Evolutionary conservation across 75 land plant species (phyloP).

Genomic region (Selaginella moellendorffii): DNA sequence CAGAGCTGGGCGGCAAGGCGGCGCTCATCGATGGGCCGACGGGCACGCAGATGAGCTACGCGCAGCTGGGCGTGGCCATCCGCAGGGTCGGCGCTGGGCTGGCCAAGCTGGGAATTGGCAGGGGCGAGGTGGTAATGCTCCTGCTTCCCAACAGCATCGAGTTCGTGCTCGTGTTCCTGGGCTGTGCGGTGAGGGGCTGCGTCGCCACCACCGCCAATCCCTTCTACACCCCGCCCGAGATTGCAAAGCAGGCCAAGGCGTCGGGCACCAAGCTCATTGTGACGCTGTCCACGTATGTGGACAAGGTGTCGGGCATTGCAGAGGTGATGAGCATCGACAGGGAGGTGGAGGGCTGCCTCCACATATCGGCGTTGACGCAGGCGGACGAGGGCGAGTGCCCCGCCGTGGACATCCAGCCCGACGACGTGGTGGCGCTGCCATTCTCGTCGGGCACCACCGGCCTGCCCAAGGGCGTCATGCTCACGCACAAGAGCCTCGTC

Average conservation of each 20-base stretch:
- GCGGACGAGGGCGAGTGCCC: background rate
- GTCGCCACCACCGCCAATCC: constrained; percentile 67
- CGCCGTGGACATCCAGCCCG: constrained; percentile 2
- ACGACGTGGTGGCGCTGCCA: constrained; percentile 18
- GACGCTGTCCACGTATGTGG: constrained; percentile 44
- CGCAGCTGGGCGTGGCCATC: constrained; percentile 31
- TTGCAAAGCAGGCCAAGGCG: constrained; percentile 33
- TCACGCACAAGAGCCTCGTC: constrained; percentile 14
- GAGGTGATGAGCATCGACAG: constrained; percentile 6
- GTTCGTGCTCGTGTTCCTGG: constrained; percentile 46
- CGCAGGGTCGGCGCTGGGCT: constrained; percentile 25
- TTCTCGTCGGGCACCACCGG: constrained; percentile 20
- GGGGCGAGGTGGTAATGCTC: constrained; percentile 44
- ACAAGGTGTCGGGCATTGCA: constrained; percentile 25
- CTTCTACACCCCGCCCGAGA: constrained; percentile 50
- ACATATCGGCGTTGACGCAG: background rate
- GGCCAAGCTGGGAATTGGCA: constrained; percentile 29
- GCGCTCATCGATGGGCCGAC: constrained; percentile 44
- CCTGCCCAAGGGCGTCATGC: constrained; percentile 22
- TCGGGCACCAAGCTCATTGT: constrained; percentile 39
- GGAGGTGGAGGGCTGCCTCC: background rate
- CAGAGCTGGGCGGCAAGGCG: constrained; percentile 22
- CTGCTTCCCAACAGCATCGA: constrained; percentile 52
- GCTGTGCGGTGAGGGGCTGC: constrained; percentile 45
- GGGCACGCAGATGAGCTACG: constrained; percentile 29